Conservation (phyloP, 2,329 filamentous ascomycete genomes). For the Fusarium illudens region DNA sequence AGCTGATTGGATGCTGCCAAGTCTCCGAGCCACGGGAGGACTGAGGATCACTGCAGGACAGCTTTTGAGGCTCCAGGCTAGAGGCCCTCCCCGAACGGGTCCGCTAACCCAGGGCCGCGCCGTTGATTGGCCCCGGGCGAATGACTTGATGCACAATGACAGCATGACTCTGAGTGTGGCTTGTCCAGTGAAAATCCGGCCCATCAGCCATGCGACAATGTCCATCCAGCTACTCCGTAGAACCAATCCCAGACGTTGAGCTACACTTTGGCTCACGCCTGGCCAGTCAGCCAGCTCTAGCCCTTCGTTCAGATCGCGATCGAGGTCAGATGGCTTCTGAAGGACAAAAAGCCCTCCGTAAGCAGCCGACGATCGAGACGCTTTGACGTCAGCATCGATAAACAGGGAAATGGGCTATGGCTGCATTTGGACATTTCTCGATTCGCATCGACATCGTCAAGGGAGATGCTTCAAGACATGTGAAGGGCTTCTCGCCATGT, state of each 20-base stretch:
- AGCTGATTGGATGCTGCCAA: conserved; percentile 19
- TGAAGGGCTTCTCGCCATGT: conserved; percentile 7
- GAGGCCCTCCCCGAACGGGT: conserved; percentile 2
- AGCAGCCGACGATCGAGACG: conserved; percentile 30
- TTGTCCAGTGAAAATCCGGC: conserved; percentile 8
- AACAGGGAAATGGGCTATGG: conserved; percentile 15
- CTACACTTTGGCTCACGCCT: conserved; percentile 23
- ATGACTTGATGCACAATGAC: conserved; percentile 32
- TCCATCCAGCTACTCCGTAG: conserved; percentile 9
- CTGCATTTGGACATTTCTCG: conserved; percentile 2
- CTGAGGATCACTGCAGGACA: conserved; percentile 32
- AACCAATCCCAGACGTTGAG: conserved; percentile 27
- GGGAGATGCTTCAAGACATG: background rate
- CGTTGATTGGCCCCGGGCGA: conserved; percentile 14
- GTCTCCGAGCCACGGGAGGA: conserved; percentile 24
- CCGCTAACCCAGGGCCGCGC: conserved; percentile 12
- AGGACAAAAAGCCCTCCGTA: conserved; percentile 9
- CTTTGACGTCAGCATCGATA: conserved; percentile 21
- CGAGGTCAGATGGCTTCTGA: conserved; percentile 24
- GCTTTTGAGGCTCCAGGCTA: conserved; percentile 20
- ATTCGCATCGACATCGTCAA: background rate
- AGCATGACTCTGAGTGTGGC: conserved; percentile 32
- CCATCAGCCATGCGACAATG: conserved; percentile 9
- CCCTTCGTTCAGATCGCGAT: conserved; percentile 29
- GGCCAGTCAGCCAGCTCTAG: conserved; percentile 22